phyloP scores from a whole-genome alignment of 257 asterid species.

The Fraxinus quadrangulata region DNA sequence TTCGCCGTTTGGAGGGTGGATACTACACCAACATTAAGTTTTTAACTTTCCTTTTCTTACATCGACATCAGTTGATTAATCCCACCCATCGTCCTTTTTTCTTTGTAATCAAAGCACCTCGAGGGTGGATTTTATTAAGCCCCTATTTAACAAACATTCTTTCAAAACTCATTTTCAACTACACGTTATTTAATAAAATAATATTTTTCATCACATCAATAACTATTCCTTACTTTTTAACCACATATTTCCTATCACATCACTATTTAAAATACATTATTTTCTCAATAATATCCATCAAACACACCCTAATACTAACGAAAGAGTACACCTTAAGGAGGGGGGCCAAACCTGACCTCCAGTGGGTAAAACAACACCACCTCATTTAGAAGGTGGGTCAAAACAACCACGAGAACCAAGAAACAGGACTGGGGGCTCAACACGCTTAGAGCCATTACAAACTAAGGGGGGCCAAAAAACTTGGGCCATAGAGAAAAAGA shows the following conservation, averaged over 20 bases:
- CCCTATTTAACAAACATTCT: no score
- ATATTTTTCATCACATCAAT: no score
- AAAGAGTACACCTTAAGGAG: background rate
- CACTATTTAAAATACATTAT: no score
- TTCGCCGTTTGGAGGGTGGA: background rate
- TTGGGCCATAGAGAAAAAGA: background rate
- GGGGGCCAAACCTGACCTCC: background rate
- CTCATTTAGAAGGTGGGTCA: background rate
- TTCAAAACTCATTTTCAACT: no score
- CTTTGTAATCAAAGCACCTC: background rate
- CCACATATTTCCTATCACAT: no score
- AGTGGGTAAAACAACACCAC: background rate
- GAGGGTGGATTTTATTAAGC: background rate
- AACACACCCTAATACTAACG: no score
- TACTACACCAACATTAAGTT: background rate
- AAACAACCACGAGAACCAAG: background rate
- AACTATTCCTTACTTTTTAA: no score
- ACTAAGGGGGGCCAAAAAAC: background rate
- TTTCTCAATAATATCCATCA: no score
- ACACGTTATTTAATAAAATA: no score
- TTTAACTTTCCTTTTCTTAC: background rate
- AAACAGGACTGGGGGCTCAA: background rate
- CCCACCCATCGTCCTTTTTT: background rate
- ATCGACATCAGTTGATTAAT: background rate
- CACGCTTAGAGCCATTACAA: background rate